phyloP scores from a whole-genome alignment of 2,329 filamentous ascomycete species.

The Trichophyton simii region DNA sequence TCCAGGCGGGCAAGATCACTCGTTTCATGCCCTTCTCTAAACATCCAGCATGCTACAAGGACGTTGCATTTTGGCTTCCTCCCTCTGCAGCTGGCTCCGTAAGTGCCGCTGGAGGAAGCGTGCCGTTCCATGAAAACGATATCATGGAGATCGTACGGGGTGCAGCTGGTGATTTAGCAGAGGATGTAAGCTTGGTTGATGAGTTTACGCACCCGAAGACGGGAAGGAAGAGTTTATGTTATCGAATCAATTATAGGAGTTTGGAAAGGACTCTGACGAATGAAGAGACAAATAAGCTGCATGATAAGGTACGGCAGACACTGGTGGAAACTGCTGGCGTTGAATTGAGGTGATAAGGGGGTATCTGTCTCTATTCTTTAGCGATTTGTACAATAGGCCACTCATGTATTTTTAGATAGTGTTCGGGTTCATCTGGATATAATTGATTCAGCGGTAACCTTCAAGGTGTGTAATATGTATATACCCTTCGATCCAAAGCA shows the following conservation, averaged over 20 bases:
- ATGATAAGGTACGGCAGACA: constrained; percentile 52
- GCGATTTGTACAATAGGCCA: neutral
- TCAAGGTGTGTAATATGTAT: neutral
- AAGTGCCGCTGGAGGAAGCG: constrained; percentile 27
- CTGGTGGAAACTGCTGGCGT: constrained; percentile 64
- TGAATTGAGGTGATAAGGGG: constrained; percentile 50
- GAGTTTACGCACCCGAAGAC: constrained; percentile 82
- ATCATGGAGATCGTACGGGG: constrained; percentile 89
- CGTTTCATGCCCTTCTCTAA: constrained; percentile 83
- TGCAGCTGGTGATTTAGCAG: constrained; percentile 68
- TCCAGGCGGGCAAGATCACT: constrained; percentile 43
- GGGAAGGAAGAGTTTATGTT: constrained; percentile 71
- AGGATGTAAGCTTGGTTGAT: constrained; percentile 76
- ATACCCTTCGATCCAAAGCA: neutral
- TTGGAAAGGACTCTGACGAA: constrained; percentile 83
- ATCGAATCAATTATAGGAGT: constrained; percentile 86
- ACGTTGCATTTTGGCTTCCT: constrained; percentile 84
- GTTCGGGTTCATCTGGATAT: neutral
- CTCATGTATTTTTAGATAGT: neutral
- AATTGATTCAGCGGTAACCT: neutral
- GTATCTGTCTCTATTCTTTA: neutral
- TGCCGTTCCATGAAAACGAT: constrained; percentile 79
- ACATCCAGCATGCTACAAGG: constrained; percentile 77
- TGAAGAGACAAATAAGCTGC: constrained; percentile 62
- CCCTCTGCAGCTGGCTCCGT: constrained; percentile 27